Evolutionary conservation across 768 basidiomycete species (phyloP).

Genomic region (Collybia sordida): DNA sequence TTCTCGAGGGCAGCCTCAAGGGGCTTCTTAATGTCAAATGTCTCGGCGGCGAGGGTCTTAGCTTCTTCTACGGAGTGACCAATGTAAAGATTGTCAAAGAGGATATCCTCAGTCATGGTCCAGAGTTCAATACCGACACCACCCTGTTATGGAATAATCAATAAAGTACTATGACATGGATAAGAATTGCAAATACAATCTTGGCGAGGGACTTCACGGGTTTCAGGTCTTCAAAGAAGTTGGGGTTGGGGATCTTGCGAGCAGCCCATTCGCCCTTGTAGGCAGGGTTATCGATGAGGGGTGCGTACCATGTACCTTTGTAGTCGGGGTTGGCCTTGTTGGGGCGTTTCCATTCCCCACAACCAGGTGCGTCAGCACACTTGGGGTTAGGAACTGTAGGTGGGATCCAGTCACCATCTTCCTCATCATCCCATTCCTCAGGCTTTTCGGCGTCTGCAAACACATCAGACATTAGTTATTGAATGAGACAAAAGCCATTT

Average conservation of each 20-base stretch:
- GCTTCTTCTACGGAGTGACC: slow-evolving; percentile 90
- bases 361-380: slow-evolving; percentile 88
- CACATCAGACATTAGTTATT: not conserved
- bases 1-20: slow-evolving; percentile 70
- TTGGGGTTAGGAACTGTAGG: slow-evolving; percentile 89
- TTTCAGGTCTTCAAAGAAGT: slow-evolving; percentile 83
- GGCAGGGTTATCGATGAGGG: slow-evolving; percentile 93
- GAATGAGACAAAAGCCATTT: not conserved
- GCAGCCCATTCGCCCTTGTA: slow-evolving; percentile 97
- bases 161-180: not conserved
- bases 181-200: slow-evolving; percentile 55
- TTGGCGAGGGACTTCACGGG: slow-evolving; percentile 83
- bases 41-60: slow-evolving; percentile 76
- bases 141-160: slow-evolving; percentile 45
- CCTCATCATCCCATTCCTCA: slow-evolving; percentile 99
- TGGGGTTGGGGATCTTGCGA: slow-evolving; percentile 87
- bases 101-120: slow-evolving; percentile 97
- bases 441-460: slow-evolving; percentile 84
- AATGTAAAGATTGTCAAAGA: slow-evolving; percentile 93
- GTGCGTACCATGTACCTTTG: slow-evolving; percentile 98
- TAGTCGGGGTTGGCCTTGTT: slow-evolving; percentile 89
- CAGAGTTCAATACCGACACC: slow-evolving; percentile 98
- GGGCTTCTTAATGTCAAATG: slow-evolving; percentile 88
- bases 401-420: slow-evolving; percentile 98
- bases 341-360: slow-evolving; percentile 92